Percentiles rank a stretch among this genome's conserved stretches.
These are phyloP conservation scores for Neurospora sp. DNA, from an alignment of 495 filamentous ascomycete species.

Conservation along the genomic window DNA sequence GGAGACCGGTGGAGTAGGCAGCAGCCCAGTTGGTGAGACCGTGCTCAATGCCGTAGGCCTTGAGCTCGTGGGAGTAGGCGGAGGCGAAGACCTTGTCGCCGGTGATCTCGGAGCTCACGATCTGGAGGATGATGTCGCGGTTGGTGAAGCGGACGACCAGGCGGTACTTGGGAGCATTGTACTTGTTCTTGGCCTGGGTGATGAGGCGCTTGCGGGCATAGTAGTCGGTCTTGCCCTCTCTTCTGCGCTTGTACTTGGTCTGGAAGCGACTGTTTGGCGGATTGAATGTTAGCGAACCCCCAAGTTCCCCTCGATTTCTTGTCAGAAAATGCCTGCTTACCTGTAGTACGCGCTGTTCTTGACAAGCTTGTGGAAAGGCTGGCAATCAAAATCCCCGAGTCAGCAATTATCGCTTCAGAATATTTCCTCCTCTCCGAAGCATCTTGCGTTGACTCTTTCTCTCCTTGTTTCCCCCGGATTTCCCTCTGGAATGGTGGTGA, in stretches of 20 bases:
- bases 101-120: slow-evolving; percentile 90
- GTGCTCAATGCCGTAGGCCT: slow-evolving; percentile 92
- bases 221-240: slow-evolving; percentile 98
- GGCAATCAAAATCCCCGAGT: slow-evolving; percentile 55
- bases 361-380: slow-evolving; percentile 91
- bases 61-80: slow-evolving; percentile 96
- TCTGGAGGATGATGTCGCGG: slow-evolving; percentile 96
- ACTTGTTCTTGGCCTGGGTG: slow-evolving; percentile 99
- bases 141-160: slow-evolving; percentile 99
- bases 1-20: slow-evolving; percentile 91
- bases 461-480: not conserved
- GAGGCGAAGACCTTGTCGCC: slow-evolving; percentile 92
- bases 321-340: slow-evolving; percentile 40
- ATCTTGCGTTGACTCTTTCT: slow-evolving; percentile 83
- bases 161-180: slow-evolving; percentile 98
- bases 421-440: slow-evolving; percentile 62
- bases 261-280: slow-evolving; percentile 71
- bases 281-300: slow-evolving; percentile 8
- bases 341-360: slow-evolving; percentile 98
- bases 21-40: slow-evolving; percentile 99
- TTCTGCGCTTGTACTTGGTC: slow-evolving; percentile 98
- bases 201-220: slow-evolving; percentile 98
- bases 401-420: slow-evolving; percentile 99
- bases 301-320: not conserved
- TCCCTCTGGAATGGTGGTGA: not conserved